These are phyloP conservation scores for Pythium vanterpoolii DNA, from an alignment of 352 stramenopile genomes.

Conservation along the genomic window DNA sequence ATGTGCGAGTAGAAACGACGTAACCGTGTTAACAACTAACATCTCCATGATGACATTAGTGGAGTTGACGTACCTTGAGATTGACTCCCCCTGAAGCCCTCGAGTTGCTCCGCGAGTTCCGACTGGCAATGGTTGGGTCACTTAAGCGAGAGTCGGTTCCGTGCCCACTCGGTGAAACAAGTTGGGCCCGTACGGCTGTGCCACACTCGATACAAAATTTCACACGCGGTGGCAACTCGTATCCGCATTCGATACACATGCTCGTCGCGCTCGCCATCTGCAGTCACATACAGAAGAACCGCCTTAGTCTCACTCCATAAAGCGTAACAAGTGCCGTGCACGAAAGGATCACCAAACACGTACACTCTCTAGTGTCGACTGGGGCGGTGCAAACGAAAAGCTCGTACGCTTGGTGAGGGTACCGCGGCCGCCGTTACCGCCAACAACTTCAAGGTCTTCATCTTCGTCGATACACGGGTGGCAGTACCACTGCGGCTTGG, in stretches of 20 bases:
- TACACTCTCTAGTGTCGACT: conserved; percentile 24
- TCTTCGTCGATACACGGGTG: conserved; percentile 60
- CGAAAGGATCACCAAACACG: not conserved
- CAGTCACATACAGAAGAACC: not conserved
- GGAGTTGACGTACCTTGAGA: conserved; percentile 33
- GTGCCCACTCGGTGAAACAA: conserved; percentile 39
- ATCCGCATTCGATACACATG: conserved; percentile 73
- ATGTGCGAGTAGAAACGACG: not conserved
- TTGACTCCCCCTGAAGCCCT: conserved; percentile 40
- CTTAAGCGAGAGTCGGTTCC: conserved; percentile 7
- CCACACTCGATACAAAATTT: conserved; percentile 89
- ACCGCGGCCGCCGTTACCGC: conserved; percentile 34
- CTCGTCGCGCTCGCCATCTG: conserved; percentile 42
- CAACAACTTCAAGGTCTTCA: conserved; percentile 62
- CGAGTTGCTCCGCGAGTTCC: conserved; percentile 37
- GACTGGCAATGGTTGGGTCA: conserved; percentile 19
- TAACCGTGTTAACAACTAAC: not conserved
- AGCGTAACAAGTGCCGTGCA: not conserved
- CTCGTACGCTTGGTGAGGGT: conserved; percentile 56
- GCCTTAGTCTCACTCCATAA: not conserved
- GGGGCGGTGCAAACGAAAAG: conserved; percentile 47
- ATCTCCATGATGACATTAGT: not conserved
- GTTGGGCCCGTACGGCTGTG: conserved; percentile 51
- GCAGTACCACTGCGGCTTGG: conserved; percentile 79
- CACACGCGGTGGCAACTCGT: conserved; percentile 68